Evolutionary conservation across 345 rosid species (phyloP).

Genomic region (Angophora floribunda): DNA sequence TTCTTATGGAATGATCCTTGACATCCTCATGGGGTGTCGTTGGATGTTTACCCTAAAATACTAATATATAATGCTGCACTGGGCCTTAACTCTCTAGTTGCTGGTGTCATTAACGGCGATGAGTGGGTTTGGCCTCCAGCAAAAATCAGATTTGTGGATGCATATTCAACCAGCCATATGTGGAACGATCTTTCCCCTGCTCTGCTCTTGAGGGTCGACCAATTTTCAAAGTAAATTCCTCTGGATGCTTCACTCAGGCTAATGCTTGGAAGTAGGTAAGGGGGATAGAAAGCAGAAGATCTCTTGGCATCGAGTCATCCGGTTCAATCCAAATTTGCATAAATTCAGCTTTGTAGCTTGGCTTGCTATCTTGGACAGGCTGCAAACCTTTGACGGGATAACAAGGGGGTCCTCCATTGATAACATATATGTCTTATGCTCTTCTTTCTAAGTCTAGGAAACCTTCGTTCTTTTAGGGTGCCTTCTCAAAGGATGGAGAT

Average conservation of each 20-base stretch:
- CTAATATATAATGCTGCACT: background rate
- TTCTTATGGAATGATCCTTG: background rate
- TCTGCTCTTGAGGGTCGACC: background rate
- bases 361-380: background rate
- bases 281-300: background rate
- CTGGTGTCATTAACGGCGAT: background rate
- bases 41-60: background rate
- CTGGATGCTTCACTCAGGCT: background rate
- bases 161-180: background rate
- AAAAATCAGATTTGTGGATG: too few relatives aligned
- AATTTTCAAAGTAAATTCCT: background rate
- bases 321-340: background rate
- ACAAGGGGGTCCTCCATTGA: background rate
- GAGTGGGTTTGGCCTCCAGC: too few relatives aligned
- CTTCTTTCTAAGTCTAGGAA: background rate
- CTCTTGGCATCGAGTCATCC: too few relatives aligned
- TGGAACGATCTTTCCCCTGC: background rate
- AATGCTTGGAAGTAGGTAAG: background rate
- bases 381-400: background rate
- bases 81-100: background rate
- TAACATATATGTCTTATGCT: background rate
- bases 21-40: background rate
- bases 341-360: background rate
- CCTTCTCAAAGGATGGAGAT: background rate
- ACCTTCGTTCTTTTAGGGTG: background rate